Evolutionary conservation across 1,284 basidiomycete genomes (phyloP), one percentile per base, ranked within the genome.

Genomic region (Naganishia sp.): DNA sequence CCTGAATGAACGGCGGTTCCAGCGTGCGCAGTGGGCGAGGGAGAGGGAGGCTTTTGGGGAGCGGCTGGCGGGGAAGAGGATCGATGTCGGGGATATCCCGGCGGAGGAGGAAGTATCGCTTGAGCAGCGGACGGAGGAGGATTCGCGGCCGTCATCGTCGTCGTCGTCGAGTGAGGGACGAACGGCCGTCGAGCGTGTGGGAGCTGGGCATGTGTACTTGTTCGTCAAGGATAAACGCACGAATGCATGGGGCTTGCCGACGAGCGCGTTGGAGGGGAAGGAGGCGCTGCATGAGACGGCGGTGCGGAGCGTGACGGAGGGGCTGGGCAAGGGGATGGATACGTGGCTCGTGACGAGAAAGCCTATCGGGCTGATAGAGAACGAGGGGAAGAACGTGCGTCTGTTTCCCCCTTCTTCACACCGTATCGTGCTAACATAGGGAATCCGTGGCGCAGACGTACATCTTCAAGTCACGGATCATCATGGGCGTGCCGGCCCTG

Each of bases 181-280:
- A 49, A 86, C 85, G 76, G 90, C 88, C 74, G 80, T 97, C 72
- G 90, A 97, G 78, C 83, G 94, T 67, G 84, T 83, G 67, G 88
- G 90, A 3, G 88, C 91, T 71, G 84, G 92, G 57, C 95, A 95
- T 74, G 78, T 98, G 16, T 97, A 93, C 78, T 84, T 94, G 23
- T 75, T 97, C 59, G 81, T 96, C 18, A 84, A 86, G 71, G 82
- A 82, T 61, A 81, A 83, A 66, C 70, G 77, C 23, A 84, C 79
- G n/a, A 83, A 84, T 70, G 81, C 84, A 18, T 95, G 93, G 93
- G 83, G 85, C 70, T 92, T 96, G 78, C 93, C 92, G 0, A 59
- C 65, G 1, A 71, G 72, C 4, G 55, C 64, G 11, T 64, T 78
- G 49, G 65, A 71, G 55, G 56, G 55, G 28, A 70, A 74, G 28